These are phyloP conservation scores for Coemansia sp. DNA, from an alignment of 192 early-diverging fungal species.

Conservation along the genomic window DNA sequence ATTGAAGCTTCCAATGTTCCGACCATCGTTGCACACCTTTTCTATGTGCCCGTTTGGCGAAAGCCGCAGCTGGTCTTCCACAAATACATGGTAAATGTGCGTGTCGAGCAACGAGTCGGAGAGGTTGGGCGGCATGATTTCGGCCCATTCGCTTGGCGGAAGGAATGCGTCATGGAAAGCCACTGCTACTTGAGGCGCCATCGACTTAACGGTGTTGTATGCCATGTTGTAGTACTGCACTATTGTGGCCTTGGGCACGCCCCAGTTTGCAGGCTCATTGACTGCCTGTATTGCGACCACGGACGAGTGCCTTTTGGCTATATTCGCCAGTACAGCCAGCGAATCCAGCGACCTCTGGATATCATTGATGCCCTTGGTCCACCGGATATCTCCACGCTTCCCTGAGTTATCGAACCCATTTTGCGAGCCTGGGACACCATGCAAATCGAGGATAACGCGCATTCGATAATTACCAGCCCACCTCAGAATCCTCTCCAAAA, in stretches of 20 bases:
- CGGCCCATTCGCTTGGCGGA: slow-evolving; percentile 36
- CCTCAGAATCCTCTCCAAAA: slow-evolving; percentile 58
- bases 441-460: slow-evolving; percentile 71
- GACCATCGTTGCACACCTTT: slow-evolving; percentile 35
- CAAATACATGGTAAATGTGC: slow-evolving; percentile 59
- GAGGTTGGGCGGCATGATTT: slow-evolving; percentile 35
- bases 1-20: slow-evolving; percentile 41
- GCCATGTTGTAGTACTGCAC: slow-evolving; percentile 43
- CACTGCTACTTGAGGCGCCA: slow-evolving; percentile 31
- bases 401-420: slow-evolving; percentile 66
- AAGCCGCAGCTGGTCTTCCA: slow-evolving; percentile 26
- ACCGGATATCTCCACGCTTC: slow-evolving; percentile 42
- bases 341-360: slow-evolving; percentile 34
- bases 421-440: slow-evolving; percentile 72
- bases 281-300: slow-evolving; percentile 48
- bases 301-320: slow-evolving; percentile 38
- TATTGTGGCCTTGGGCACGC: slow-evolving; percentile 34
- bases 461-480: slow-evolving; percentile 69
- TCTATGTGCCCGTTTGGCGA: slow-evolving; percentile 28
- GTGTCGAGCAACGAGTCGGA: slow-evolving; percentile 47
- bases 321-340: slow-evolving; percentile 27
- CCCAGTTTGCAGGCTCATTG: slow-evolving; percentile 60
- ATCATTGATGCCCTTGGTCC: slow-evolving; percentile 35
- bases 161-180: slow-evolving; percentile 56
- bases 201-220: slow-evolving; percentile 28